Conservation (phyloP, 140 eudicot genomes). For the Cichorium intybus region DNA sequence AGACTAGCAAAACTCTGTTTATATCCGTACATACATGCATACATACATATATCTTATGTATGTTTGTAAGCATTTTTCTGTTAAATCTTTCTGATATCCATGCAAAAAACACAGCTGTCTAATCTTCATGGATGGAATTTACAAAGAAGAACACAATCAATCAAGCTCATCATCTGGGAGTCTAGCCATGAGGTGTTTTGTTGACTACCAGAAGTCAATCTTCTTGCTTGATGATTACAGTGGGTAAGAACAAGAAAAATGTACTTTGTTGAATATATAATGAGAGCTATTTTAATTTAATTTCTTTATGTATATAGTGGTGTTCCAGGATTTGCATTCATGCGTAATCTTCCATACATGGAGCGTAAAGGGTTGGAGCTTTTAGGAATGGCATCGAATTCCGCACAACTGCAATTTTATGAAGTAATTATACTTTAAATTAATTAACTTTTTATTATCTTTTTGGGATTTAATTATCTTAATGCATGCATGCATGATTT, state of each 20-base stretch:
- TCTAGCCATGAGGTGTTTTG: conserved; percentile 44
- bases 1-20: neutral
- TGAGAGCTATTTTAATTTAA: neutral
- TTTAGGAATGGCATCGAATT: conserved; percentile 33
- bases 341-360: conserved; percentile 47
- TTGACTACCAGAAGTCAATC: conserved; percentile 44
- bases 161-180: conserved; percentile 58
- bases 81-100: conserved; percentile 14
- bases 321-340: conserved; percentile 82
- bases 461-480: neutral
- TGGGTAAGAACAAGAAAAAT: conserved; percentile 24
- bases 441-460: neutral
- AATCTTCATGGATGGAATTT: conserved; percentile 52
- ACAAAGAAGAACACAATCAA: conserved; percentile 43
- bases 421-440: conserved; percentile 39
- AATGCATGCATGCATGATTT: conserved; percentile 22
- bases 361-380: conserved; percentile 53
- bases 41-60: neutral
- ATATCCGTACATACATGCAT: neutral
- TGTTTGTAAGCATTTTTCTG: neutral
- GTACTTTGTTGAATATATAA: neutral
- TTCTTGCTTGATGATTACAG: conserved; percentile 29
- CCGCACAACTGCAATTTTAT: conserved; percentile 68
- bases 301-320: conserved; percentile 29
- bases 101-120: conserved; percentile 43